A percentile compares a stretch with the other conserved stretches of the same genome.
Conservation (phyloP, 208 protist species). For the Leishmania braziliensis region DNA sequence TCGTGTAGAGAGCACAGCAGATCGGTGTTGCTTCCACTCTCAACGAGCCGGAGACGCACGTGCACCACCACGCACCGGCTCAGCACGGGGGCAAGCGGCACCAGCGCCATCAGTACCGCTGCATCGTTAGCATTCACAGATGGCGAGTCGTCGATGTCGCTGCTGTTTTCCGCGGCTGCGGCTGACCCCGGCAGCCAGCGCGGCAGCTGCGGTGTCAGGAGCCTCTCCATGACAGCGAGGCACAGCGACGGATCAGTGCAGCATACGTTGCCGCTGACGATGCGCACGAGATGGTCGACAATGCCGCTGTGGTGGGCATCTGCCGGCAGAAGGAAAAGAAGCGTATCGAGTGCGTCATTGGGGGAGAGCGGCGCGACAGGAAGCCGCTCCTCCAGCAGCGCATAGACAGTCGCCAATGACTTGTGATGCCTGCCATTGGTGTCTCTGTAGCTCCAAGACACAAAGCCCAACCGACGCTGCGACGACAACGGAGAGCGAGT, state of each 20-base stretch:
- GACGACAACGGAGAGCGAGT: constrained; percentile 2
- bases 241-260: constrained; percentile 18
- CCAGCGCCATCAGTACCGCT: constrained; percentile 11
- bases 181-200: neutral
- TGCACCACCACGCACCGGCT: constrained; percentile 12
- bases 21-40: neutral
- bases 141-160: neutral
- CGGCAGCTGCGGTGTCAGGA: constrained; percentile 12
- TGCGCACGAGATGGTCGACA: constrained; percentile 23
- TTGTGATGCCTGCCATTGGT: neutral
- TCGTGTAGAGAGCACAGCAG: neutral
- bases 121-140: neutral
- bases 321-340: neutral
- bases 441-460: neutral
- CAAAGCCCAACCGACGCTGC: too few relatives aligned
- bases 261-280: constrained; percentile 22
- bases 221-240: constrained; percentile 9
- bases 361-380: constrained; percentile 32
- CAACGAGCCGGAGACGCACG: constrained; percentile 3
- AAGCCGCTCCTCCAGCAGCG: constrained; percentile 34
- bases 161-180: neutral
- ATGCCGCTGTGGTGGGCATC: constrained; percentile 21
- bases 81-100: constrained; percentile 12
- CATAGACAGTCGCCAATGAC: neutral
- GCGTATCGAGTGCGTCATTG: constrained; percentile 28